phyloP scores from a whole-genome alignment of 176 grass and related monocot species.

The Areca catechu region DNA sequence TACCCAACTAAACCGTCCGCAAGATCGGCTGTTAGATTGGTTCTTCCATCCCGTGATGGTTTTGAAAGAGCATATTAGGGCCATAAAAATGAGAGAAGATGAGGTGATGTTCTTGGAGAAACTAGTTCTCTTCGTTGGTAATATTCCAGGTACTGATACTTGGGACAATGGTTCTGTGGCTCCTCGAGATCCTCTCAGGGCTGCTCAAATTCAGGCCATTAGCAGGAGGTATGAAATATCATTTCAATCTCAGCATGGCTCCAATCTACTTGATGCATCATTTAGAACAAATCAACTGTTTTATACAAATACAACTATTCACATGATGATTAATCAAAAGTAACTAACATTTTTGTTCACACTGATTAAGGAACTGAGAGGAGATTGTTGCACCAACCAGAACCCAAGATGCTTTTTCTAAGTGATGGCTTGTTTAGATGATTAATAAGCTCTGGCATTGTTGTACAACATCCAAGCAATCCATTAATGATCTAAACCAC shows the following conservation, averaged over 20 bases:
- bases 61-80: conserved; percentile 69
- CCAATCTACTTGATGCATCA: no score
- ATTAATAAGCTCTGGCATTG: no score
- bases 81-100: conserved; percentile 52
- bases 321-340: no score
- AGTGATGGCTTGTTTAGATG: no score
- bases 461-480: no score
- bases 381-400: no score
- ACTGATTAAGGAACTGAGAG: no score
- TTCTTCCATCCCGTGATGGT: conserved; percentile 81
- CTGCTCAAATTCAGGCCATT: conserved; percentile 80
- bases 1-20: conserved; percentile 51
- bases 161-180: conserved; percentile 35
- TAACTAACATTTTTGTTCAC: no score
- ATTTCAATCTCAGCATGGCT: not conserved
- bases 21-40: conserved; percentile 73
- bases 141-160: conserved; percentile 7
- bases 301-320: no score
- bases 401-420: no score
- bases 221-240: conserved; percentile 52
- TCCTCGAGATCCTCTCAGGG: conserved; percentile 47
- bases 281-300: no score
- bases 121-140: conserved; percentile 40
- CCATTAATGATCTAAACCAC: no score
- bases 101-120: conserved; percentile 63